These are phyloP conservation scores for Calonectria naviculata DNA, from an alignment of 2,329 filamentous ascomycete genomes.

Conservation along the genomic window DNA sequence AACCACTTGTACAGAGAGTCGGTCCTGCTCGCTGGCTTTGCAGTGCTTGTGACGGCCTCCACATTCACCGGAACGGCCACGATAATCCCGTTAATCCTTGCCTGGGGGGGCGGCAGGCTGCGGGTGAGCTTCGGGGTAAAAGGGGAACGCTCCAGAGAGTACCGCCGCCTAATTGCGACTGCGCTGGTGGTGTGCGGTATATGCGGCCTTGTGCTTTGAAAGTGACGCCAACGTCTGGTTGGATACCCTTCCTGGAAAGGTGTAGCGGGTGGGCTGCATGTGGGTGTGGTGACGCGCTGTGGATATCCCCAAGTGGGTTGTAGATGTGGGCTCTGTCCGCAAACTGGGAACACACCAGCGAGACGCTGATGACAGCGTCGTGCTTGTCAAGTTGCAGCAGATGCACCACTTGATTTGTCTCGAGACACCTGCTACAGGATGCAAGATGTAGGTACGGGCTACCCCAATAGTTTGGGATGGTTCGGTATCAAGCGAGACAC, in stretches of 20 bases:
- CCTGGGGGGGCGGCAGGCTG: slow-evolving; percentile 2
- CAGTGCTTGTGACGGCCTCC: slow-evolving; percentile 15
- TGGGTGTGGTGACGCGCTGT: slow-evolving; percentile 2
- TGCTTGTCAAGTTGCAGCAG: slow-evolving; percentile 1
- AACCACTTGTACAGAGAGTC: slow-evolving; percentile 19
- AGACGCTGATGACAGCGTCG: not conserved
- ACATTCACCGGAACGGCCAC: slow-evolving; percentile 17
- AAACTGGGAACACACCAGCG: slow-evolving; percentile 8
- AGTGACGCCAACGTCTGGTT: slow-evolving; percentile 2
- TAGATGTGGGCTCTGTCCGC: slow-evolving; percentile 5
- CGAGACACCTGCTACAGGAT: not conserved
- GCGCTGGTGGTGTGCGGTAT: slow-evolving; percentile 9
- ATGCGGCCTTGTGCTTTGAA: slow-evolving; percentile 9
- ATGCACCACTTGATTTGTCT: not conserved
- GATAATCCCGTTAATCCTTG: slow-evolving; percentile 19
- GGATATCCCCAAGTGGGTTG: slow-evolving; percentile 6
- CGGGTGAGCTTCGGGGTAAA: slow-evolving; percentile 23
- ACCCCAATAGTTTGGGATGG: not conserved
- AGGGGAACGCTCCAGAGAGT: not conserved
- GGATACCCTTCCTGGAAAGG: slow-evolving; percentile 15
- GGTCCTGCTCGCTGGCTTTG: slow-evolving; percentile 16
- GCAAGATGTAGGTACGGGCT: slow-evolving; percentile 23
- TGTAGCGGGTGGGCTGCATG: slow-evolving; percentile 8
- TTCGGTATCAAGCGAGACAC: slow-evolving; percentile 3
- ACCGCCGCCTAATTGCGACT: slow-evolving; percentile 6